A percentile compares a stretch with the other conserved stretches of the same genome.
phyloP scores from a whole-genome alignment of 176 grass and related monocot genomes.

The Avena atlantica region DNA sequence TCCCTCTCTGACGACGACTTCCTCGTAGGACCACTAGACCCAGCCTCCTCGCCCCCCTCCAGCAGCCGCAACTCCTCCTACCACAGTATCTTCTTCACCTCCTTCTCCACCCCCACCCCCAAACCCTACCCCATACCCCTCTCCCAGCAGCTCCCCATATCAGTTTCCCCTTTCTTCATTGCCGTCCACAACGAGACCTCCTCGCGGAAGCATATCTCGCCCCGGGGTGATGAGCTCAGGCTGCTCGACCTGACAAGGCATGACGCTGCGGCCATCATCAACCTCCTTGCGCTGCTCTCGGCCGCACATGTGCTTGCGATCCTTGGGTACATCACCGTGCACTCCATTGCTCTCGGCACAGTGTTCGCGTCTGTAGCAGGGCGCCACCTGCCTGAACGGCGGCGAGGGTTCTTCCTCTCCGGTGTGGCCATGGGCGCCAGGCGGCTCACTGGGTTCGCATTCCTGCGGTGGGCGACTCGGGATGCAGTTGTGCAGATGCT shows the following conservation, averaged over 20 bases:
- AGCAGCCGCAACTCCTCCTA: slow-evolving; percentile 56
- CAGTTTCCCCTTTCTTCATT: slow-evolving; percentile 59
- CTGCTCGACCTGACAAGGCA: slow-evolving; percentile 62
- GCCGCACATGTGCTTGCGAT: slow-evolving; percentile 73
- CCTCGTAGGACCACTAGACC: slow-evolving; percentile 51
- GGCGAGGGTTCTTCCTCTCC: slow-evolving; percentile 49
- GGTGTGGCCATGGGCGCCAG: slow-evolving; percentile 51
- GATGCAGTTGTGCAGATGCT: slow-evolving; percentile 84
- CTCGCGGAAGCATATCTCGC: slow-evolving; percentile 37
- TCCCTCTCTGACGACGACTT: slow-evolving; percentile 58
- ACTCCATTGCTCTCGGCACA: slow-evolving; percentile 66
- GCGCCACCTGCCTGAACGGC: slow-evolving; percentile 53
- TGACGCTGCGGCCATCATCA: slow-evolving; percentile 64
- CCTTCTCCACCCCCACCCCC: slow-evolving; percentile 43
- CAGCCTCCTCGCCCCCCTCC: slow-evolving; percentile 45
- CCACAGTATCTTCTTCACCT: slow-evolving; percentile 46
- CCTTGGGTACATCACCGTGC: slow-evolving; percentile 66
- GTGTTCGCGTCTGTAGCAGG: slow-evolving; percentile 65
- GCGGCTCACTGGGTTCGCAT: slow-evolving; percentile 66
- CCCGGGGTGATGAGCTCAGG: slow-evolving; percentile 51
- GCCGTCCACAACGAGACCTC: slow-evolving; percentile 56
- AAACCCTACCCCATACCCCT: slow-evolving; percentile 55
- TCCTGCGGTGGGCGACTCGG: slow-evolving; percentile 80
- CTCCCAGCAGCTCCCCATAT: slow-evolving; percentile 35
- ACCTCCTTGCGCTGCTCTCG: slow-evolving; percentile 76